A percentile compares a stretch with the other conserved stretches of the same genome.
These are phyloP conservation scores for Stephania cephalantha DNA, from an alignment of 164 flowering plant genomes.

Conservation along the genomic window DNA sequence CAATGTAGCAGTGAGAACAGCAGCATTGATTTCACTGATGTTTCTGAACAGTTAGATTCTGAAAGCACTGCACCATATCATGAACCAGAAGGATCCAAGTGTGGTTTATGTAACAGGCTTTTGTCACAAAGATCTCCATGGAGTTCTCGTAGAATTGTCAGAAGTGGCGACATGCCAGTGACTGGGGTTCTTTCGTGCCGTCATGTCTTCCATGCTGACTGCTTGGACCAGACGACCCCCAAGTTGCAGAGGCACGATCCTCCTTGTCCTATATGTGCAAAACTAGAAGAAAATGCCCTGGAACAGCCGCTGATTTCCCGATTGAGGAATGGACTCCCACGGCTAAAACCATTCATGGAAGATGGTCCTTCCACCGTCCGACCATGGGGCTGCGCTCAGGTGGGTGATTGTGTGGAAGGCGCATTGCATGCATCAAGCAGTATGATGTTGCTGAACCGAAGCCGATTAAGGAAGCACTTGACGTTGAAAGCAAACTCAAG, in stretches of 20 bases:
- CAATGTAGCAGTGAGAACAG: conserved; percentile 59
- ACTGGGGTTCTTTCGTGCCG: conserved; percentile 80
- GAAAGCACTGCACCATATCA: conserved; percentile 27
- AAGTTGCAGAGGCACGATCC: conserved; percentile 66
- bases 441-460: conserved; percentile 52
- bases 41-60: conserved; percentile 49
- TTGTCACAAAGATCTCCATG: conserved; percentile 86
- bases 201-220: conserved; percentile 90
- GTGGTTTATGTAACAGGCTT: conserved; percentile 66
- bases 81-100: conserved; percentile 43
- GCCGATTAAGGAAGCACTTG: conserved; percentile 52
- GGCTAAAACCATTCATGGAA: conserved; percentile 42
- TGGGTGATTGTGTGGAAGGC: conserved; percentile 79
- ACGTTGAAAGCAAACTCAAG: conserved; percentile 49
- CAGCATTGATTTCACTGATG: conserved; percentile 59
- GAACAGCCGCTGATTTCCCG: conserved; percentile 32
- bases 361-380: conserved; percentile 43
- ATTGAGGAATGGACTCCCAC: conserved; percentile 41
- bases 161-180: conserved; percentile 85
- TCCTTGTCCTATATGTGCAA: conserved; percentile 72
- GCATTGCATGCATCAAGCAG: conserved; percentile 58
- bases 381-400: conserved; percentile 76
- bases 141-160: conserved; percentile 71
- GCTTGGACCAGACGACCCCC: conserved; percentile 77
- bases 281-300: conserved; percentile 36